Conservation (phyloP, 768 basidiomycete species). For the Ramaria sp. region DNA sequence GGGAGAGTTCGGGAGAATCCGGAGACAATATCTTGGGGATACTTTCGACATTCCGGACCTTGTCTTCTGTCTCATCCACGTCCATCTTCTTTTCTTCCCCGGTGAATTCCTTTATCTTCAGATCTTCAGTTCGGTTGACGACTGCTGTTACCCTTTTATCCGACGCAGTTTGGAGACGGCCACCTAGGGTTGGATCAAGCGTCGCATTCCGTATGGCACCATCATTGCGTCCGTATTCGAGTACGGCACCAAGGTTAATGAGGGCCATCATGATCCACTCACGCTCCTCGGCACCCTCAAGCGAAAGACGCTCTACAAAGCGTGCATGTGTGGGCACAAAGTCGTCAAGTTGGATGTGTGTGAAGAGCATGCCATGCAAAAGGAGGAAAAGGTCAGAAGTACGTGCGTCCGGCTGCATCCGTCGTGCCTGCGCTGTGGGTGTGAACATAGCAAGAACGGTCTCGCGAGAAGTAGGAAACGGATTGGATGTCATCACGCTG, state of each 20-base stretch:
- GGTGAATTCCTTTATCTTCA: conserved; percentile 17
- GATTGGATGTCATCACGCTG: conserved; percentile 87
- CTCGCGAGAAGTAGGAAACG: conserved; percentile 82
- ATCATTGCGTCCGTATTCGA: conserved; percentile 78
- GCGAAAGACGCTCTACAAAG: conserved; percentile 75
- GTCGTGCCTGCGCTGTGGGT: conserved; percentile 54
- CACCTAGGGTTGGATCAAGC: neutral
- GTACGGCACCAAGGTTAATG: conserved; percentile 66
- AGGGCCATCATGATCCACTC: conserved; percentile 98
- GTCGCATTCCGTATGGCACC: conserved; percentile 16
- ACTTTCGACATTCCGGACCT: neutral
- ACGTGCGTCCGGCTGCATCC: conserved; percentile 63
- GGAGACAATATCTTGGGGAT: conserved; percentile 13
- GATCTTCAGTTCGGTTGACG: conserved; percentile 5
- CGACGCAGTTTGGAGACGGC: neutral
- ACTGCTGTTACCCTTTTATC: conserved; percentile 8
- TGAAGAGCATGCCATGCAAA: conserved; percentile 96
- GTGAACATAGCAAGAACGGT: conserved; percentile 88
- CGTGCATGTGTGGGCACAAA: conserved; percentile 73
- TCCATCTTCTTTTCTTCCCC: conserved; percentile 51
- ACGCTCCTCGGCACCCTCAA: conserved; percentile 69
- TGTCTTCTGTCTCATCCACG: conserved; percentile 41
- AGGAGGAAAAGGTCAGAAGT: conserved; percentile 78
- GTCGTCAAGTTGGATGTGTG: conserved; percentile 88
- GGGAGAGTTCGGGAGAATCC: conserved; percentile 38